A percentile compares a stretch with the other conserved stretches of the same genome.
Evolutionary conservation across 2,329 filamentous ascomycete genomes (phyloP).

Genomic region (Coccinonectria pachysandricola): DNA sequence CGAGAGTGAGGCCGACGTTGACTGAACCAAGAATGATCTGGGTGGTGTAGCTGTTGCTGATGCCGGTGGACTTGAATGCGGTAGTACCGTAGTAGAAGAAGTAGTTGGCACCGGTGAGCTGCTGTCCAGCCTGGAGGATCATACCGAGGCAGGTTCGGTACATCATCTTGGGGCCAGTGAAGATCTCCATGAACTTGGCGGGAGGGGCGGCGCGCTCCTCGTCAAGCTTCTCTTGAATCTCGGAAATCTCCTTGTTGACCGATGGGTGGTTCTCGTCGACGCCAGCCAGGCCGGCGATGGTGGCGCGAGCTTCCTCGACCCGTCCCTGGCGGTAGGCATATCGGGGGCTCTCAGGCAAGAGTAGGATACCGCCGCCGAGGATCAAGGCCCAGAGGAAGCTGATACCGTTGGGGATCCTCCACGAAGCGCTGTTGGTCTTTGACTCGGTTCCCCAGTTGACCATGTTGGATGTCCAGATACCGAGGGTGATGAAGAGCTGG

Average conservation of each 20-base stretch:
- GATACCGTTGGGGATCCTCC: conserved; percentile 53
- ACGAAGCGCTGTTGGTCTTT: conserved; percentile 37
- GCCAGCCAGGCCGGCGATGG: conserved; percentile 37
- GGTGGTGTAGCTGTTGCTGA: conserved; percentile 54
- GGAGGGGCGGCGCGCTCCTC: conserved; percentile 36
- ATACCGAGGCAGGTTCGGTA: conserved; percentile 55
- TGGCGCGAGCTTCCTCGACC: conserved; percentile 36
- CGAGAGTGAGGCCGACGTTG: conserved; percentile 57
- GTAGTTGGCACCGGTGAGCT: conserved; percentile 51
- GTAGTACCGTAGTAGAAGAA: conserved; percentile 59
- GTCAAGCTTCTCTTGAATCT: conserved; percentile 41
- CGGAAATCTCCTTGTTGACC: conserved; percentile 38
- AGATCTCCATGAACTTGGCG: conserved; percentile 47
- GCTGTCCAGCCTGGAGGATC: conserved; percentile 53
- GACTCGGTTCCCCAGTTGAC: conserved; percentile 51
- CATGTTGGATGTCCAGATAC: conserved; percentile 50
- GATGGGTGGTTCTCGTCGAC: conserved; percentile 27
- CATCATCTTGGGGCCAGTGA: conserved; percentile 56
- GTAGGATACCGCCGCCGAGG: conserved; percentile 38
- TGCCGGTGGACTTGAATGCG: conserved; percentile 55
- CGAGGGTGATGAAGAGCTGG: conserved; percentile 60
- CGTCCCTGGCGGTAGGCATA: conserved; percentile 38
- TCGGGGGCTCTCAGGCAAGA: conserved; percentile 46
- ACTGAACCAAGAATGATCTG: conserved; percentile 59
- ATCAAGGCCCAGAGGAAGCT: conserved; percentile 45